phyloP scores from a whole-genome alignment of 345 rosid genomes.

The Eucalyptus lansdowneana region DNA sequence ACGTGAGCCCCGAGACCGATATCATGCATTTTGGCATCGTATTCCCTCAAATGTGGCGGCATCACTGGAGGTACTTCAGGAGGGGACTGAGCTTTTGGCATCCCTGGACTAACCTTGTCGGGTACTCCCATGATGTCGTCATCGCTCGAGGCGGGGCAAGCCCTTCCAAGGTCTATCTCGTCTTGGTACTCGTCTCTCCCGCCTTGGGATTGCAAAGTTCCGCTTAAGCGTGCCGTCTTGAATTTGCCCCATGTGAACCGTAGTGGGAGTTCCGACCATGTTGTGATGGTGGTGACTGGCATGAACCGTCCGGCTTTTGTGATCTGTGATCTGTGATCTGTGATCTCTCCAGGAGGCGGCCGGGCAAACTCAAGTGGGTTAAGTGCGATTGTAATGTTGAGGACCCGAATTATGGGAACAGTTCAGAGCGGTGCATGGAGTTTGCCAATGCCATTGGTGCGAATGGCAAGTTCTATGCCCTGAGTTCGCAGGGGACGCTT shows the following conservation, averaged over 20 bases:
- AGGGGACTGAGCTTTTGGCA: neutral
- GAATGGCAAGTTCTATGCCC: slow-evolving; percentile 9
- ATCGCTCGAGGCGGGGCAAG: neutral
- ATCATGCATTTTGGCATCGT: neutral
- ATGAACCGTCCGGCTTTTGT: slow-evolving; percentile 2
- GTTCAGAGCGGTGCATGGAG: neutral
- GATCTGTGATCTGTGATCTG: neutral
- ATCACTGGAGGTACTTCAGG: neutral
- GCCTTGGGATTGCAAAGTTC: neutral
- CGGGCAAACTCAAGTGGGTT: neutral
- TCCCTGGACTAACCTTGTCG: neutral
- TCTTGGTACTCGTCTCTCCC: neutral
- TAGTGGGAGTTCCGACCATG: too few relatives aligned
- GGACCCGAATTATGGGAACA: slow-evolving; percentile 2
- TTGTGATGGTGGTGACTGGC: slow-evolving; percentile 4
- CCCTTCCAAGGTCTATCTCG: neutral
- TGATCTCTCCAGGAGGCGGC: neutral
- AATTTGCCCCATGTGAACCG: neutral
- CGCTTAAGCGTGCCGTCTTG: neutral
- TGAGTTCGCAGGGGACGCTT: slow-evolving; percentile 14
- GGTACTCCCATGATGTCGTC: neutral
- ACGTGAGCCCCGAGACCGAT: neutral
- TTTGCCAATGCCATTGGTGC: slow-evolving; percentile 15
- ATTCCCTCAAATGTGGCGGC: neutral
- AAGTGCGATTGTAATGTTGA: neutral